phyloP scores from a whole-genome alignment of 495 filamentous ascomycete species.

The Xeromyces bisporus region DNA sequence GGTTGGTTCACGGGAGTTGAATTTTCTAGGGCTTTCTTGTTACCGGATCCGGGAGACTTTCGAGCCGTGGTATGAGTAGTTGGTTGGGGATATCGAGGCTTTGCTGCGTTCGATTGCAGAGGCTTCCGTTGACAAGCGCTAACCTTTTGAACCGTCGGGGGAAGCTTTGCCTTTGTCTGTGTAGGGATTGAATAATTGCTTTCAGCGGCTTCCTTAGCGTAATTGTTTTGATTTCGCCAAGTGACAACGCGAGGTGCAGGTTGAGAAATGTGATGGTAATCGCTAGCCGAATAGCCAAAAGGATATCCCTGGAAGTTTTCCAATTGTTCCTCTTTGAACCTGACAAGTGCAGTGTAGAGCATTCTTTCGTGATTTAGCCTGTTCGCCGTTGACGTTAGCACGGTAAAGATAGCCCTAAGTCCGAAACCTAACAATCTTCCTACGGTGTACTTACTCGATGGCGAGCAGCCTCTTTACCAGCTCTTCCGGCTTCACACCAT shows the following conservation, averaged over 20 bases:
- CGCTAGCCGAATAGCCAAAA: conserved; percentile 63
- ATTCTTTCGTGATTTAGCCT: conserved; percentile 78
- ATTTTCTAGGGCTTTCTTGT: background rate
- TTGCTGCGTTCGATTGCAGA: too few relatives aligned
- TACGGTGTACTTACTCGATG: conserved; percentile 41
- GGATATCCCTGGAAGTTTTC: conserved; percentile 65
- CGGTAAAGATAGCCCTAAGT: too few relatives aligned
- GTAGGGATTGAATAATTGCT: too few relatives aligned
- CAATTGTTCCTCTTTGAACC: conserved; percentile 62
- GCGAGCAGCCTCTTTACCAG: conserved; percentile 48
- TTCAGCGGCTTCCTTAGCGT: too few relatives aligned
- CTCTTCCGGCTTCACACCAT: conserved; percentile 54
- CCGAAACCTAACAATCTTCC: too few relatives aligned
- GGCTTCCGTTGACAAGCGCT: too few relatives aligned
- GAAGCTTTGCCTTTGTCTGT: too few relatives aligned
- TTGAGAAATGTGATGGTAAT: conserved; percentile 64
- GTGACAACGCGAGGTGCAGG: conserved; percentile 30
- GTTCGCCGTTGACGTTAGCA: conserved; percentile 1
- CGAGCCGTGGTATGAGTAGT: conserved; percentile 60
- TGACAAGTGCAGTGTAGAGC: conserved; percentile 71
- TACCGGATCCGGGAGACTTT: conserved; percentile 4
- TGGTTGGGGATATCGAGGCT: conserved; percentile 40
- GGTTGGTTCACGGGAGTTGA: too few relatives aligned
- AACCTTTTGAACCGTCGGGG: conserved; percentile 22
- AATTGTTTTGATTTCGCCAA: conserved; percentile 16